Conservation (phyloP, 176 grass and related monocot genomes). For the Cenchrus purpureus region DNA sequence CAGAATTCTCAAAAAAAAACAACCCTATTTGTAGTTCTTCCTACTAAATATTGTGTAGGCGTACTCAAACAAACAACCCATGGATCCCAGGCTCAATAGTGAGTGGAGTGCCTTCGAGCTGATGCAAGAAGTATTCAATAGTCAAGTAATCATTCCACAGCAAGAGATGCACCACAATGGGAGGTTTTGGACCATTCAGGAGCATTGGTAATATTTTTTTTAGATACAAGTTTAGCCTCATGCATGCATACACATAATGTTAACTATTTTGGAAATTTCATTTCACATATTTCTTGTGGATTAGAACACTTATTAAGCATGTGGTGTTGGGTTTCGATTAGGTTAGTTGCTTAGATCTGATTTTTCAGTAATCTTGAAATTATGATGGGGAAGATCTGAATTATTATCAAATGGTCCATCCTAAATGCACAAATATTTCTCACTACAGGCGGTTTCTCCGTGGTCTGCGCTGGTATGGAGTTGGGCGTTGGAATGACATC, state of each 20-base stretch:
- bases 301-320: neutral
- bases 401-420: neutral
- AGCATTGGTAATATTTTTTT: slow-evolving; percentile 35
- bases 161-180: neutral
- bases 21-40: neutral
- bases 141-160: neutral
- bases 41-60: neutral
- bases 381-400: neutral
- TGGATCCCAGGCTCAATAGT: neutral
- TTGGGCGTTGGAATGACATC: slow-evolving; percentile 36
- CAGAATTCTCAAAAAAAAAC: neutral
- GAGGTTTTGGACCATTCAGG: slow-evolving; percentile 18
- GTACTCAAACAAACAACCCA: neutral
- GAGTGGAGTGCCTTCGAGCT: neutral
- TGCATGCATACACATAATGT: neutral
- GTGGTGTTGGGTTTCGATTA: neutral
- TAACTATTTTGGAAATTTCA: neutral
- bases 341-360: no score
- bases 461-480: neutral
- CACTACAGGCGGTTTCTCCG: slow-evolving; percentile 17
- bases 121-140: neutral
- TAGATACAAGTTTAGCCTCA: neutral
- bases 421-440: neutral
- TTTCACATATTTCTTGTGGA: neutral
- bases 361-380: no score